Percentiles rank a stretch among this genome's conserved stretches.
These are phyloP conservation scores for Syncephalastrum sp. DNA, from an alignment of 371 early-diverging fungal genomes.

Conservation along the genomic window DNA sequence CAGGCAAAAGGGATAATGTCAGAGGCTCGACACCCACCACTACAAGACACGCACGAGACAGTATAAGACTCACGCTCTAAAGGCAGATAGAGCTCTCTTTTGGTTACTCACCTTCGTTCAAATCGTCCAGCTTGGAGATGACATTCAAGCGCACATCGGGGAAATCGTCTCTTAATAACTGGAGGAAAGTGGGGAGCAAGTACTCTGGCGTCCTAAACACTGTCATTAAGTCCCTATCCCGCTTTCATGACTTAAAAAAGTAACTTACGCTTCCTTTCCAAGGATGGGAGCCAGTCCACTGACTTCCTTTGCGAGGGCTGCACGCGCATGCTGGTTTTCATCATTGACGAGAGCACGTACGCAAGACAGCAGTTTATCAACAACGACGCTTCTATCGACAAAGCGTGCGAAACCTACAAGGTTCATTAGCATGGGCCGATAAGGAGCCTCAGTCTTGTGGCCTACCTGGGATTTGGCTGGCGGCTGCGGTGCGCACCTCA, in stretches of 20 bases:
- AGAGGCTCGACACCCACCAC: slow-evolving; percentile 97
- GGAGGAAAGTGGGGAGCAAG: slow-evolving; percentile 91
- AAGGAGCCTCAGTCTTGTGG: not conserved
- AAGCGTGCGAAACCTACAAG: slow-evolving; percentile 77
- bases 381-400: slow-evolving; percentile 75
- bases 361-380: slow-evolving; percentile 84
- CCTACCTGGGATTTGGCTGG: slow-evolving; percentile 82
- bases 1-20: slow-evolving; percentile 95
- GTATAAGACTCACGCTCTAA: no score
- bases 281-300: slow-evolving; percentile 93
- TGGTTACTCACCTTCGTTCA: slow-evolving; percentile 73
- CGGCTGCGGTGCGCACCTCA: slow-evolving; percentile 95
- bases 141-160: slow-evolving; percentile 97
- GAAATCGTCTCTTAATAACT: slow-evolving; percentile 94
- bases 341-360: slow-evolving; percentile 91
- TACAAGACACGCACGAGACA: slow-evolving; percentile 11
- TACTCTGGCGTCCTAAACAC: slow-evolving; percentile 83
- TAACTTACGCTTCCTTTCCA: slow-evolving; percentile 84
- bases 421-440: not conserved
- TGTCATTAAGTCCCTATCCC: not conserved
- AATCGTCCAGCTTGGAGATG: slow-evolving; percentile 94
- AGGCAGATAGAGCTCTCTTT: no score
- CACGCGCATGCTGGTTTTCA: slow-evolving; percentile 94
- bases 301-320: slow-evolving; percentile 94
- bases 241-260: not conserved